Percentiles rank a stretch among this genome's conserved stretches.
phyloP scores from a whole-genome alignment of 2,329 filamentous ascomycete genomes.

The Penicillium sp. region DNA sequence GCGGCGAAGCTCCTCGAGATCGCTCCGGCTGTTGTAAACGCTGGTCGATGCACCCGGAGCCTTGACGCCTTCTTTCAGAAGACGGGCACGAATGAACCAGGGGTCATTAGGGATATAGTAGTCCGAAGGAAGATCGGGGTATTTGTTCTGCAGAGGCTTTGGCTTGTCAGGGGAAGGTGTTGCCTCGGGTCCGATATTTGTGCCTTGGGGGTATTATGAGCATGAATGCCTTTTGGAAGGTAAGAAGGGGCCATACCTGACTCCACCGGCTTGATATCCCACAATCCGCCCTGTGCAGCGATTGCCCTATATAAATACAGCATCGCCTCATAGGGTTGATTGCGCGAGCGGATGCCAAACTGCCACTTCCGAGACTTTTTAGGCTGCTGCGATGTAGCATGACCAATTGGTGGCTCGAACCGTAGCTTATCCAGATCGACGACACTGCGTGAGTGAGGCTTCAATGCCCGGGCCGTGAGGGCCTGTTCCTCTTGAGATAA shows the following conservation, averaged over 20 bases:
- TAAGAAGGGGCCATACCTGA: constrained; percentile 27
- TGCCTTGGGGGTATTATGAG: constrained; percentile 22
- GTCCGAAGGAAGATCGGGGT: constrained; percentile 48
- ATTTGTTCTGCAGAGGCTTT: constrained; percentile 41
- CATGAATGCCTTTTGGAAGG: background rate
- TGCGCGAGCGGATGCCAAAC: constrained; percentile 92
- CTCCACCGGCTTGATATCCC: constrained; percentile 58
- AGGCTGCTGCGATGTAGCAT: constrained; percentile 42
- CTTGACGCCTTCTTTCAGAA: constrained; percentile 74
- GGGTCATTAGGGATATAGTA: constrained; percentile 89
- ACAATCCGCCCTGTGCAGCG: constrained; percentile 79
- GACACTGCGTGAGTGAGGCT: constrained; percentile 74
- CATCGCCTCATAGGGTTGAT: constrained; percentile 89
- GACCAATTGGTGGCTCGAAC: constrained; percentile 53
- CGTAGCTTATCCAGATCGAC: constrained; percentile 61
- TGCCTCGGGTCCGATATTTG: constrained; percentile 37
- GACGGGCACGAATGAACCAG: constrained; percentile 89
- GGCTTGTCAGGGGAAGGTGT: constrained; percentile 33
- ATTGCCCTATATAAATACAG: constrained; percentile 92
- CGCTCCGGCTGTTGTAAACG: constrained; percentile 39
- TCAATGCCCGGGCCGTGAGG: constrained; percentile 73
- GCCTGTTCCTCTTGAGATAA: constrained; percentile 66
- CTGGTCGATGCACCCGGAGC: constrained; percentile 44
- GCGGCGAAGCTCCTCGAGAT: constrained; percentile 40
- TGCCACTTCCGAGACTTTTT: constrained; percentile 85